Conservation (phyloP, 352 stramenopile genomes). For the Hyaloperonospora brassicae region DNA sequence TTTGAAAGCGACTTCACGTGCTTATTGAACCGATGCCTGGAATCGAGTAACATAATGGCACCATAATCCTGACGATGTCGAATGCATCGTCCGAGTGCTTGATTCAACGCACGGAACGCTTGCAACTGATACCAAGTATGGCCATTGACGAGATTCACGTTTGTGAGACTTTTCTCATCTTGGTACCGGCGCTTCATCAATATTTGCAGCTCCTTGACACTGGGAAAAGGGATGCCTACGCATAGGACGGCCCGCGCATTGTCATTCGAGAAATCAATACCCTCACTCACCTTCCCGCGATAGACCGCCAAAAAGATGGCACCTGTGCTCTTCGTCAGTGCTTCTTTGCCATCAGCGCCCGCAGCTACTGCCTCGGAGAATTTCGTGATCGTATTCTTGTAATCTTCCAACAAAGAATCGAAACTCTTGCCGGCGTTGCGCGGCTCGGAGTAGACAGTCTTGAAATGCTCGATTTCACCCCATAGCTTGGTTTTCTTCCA, state of each 20-base stretch:
- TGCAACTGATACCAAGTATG: conserved; percentile 95
- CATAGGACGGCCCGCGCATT: conserved; percentile 95
- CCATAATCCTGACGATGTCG: conserved; percentile 97
- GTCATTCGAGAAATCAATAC: conserved; percentile 97
- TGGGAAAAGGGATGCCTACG: conserved; percentile 98
- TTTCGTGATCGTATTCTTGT: conserved; percentile 35
- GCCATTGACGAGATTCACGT: conserved; percentile 63
- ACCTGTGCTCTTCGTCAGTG: conserved; percentile 41
- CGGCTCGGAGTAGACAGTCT: conserved; percentile 60
- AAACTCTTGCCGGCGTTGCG: conserved; percentile 76
- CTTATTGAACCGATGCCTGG: conserved; percentile 54
- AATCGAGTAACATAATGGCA: conserved; percentile 94
- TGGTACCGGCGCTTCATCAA: conserved; percentile 77
- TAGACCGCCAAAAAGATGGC: conserved; percentile 97
- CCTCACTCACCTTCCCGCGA: conserved; percentile 97
- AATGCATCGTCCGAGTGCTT: conserved; percentile 97
- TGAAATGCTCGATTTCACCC: conserved; percentile 47
- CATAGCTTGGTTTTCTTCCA: conserved; percentile 70
- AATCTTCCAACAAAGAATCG: conserved; percentile 65
- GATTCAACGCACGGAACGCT: conserved; percentile 97
- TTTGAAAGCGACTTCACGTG: conserved; percentile 67
- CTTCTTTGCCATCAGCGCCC: not conserved
- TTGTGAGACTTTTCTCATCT: conserved; percentile 56
- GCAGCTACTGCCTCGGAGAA: not conserved
- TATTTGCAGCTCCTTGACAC: conserved; percentile 89